Evolutionary conservation across 495 filamentous ascomycete species (phyloP).

Genomic region (Chlorociboria aeruginascens): DNA sequence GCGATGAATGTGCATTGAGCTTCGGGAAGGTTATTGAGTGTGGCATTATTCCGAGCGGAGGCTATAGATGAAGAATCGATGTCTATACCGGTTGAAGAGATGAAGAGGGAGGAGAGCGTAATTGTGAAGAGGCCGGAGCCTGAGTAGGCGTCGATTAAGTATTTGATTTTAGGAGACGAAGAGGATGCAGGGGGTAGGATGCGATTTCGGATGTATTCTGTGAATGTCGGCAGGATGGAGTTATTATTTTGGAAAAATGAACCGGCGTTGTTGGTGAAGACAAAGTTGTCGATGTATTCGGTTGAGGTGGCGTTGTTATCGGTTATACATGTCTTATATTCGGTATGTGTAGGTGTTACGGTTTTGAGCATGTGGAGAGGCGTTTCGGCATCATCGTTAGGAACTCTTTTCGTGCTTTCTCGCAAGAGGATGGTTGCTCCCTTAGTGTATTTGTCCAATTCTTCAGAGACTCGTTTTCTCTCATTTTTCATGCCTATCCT

Average conservation of each 20-base stretch:
- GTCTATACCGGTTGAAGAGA: slow-evolving; percentile 39
- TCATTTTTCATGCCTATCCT: slow-evolving; percentile 63
- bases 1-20: slow-evolving; percentile 60
- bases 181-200: slow-evolving; percentile 42
- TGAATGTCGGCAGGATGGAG: slow-evolving; percentile 86
- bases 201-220: slow-evolving; percentile 75
- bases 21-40: slow-evolving; percentile 53
- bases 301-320: slow-evolving; percentile 67
- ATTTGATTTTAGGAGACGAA: slow-evolving; percentile 43
- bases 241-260: slow-evolving; percentile 99
- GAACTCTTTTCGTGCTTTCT: slow-evolving; percentile 65
- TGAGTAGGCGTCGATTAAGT: slow-evolving; percentile 94
- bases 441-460: slow-evolving; percentile 58
- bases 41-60: slow-evolving; percentile 67
- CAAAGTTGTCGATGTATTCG: slow-evolving; percentile 77
- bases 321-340: slow-evolving; percentile 77
- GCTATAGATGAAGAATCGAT: slow-evolving; percentile 55
- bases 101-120: slow-evolving; percentile 75
- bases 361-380: slow-evolving; percentile 18
- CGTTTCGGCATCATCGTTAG: slow-evolving; percentile 27
- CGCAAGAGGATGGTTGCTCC: slow-evolving; percentile 85
- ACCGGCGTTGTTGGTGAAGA: slow-evolving; percentile 82
- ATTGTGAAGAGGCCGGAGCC: slow-evolving; percentile 96
- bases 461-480: slow-evolving; percentile 53
- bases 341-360: slow-evolving; percentile 38